Base-by-base conservation (phyloP, 805 yeast species). In the Lachancea nothofagi region DNA sequence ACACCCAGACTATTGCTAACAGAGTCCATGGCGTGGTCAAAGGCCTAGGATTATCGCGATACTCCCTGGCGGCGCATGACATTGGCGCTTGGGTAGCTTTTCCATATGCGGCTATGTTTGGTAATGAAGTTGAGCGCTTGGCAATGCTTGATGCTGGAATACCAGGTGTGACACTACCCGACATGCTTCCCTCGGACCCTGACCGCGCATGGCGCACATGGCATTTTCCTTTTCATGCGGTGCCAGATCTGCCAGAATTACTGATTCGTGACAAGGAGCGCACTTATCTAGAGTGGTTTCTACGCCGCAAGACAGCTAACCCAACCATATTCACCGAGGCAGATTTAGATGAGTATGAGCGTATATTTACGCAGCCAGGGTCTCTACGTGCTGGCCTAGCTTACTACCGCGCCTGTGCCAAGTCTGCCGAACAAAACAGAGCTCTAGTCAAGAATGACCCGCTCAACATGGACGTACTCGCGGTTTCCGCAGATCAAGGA, bases 21-120 rank as follows among this genome's bases (percentile, higher is more conserved):
- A 33, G 6, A 12, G 36, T 39, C 20, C 41, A 42, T 39, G 40
- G 30, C 12, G 22, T 39, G 24, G 15, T 42, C 15, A 12, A 29
- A 14, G n/a, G 14, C 14, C 26, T 34, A 3, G 25, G 32, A 6
- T 9, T 29, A 14, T 29, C 36, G 21, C 29, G 19, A 10, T 42
- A 39, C 24, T 35, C 5, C 26, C 24, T 39, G 23, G 46, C 40
- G 7, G 46, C 43, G 12, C 46, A 39, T 32, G 46, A 42, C 14
- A 29, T 39, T 1, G 46, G 46, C 37, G 43, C 43, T 5, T 42
- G 40, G 43, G 43, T 42, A 8, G 46, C 46, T 3, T 42, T 42
- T 28, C n/a, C 45, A n/a, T 42, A 42, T 29, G 42, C 45, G 12
- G 15, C 31, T 15, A 3, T 34, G 24, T 42, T 38, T 17, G 15